A percentile compares a stretch with the other conserved stretches of the same genome.
phyloP scores from a whole-genome alignment of 352 stramenopile genomes.

The Globisporangium nodosum region DNA sequence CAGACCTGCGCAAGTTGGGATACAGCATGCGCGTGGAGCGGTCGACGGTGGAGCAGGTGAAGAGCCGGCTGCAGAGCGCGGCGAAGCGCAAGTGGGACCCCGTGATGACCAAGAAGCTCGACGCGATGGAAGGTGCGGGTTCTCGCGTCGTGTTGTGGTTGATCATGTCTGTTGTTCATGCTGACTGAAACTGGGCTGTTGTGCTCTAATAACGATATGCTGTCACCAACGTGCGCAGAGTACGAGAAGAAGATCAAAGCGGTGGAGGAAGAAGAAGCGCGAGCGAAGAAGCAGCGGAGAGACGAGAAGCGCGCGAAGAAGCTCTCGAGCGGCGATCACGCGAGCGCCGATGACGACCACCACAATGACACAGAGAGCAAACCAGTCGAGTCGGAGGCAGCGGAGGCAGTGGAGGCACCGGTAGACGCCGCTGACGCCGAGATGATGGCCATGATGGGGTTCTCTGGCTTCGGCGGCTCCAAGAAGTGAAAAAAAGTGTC shows the following conservation, averaged over 20 bases:
- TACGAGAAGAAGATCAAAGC: constrained; percentile 85
- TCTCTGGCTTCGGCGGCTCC: constrained; percentile 78
- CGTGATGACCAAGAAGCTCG: constrained; percentile 74
- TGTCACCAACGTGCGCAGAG: constrained; percentile 22
- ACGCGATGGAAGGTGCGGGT: constrained; percentile 58
- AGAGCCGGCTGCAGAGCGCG: constrained; percentile 75
- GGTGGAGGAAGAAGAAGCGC: constrained; percentile 57
- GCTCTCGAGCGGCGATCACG: constrained; percentile 9
- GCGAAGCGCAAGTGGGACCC: constrained; percentile 83
- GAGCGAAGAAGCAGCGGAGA: constrained; percentile 67
- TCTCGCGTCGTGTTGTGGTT: neutral
- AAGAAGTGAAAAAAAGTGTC: constrained; percentile 36
- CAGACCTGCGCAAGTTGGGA: constrained; percentile 87
- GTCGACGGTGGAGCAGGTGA: constrained; percentile 82
- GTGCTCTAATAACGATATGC: too few relatives aligned
- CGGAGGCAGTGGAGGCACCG: neutral
- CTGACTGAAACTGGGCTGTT: neutral
- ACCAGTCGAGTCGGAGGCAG: neutral
- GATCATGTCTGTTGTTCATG: neutral
- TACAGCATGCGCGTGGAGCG: constrained; percentile 91
- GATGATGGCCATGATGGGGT: constrained; percentile 93
- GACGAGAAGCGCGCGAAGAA: constrained; percentile 74
- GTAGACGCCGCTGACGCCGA: constrained; percentile 51
- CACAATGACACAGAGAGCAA: constrained; percentile 7
- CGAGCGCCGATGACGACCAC: constrained; percentile 6